phyloP scores from a whole-genome alignment of 306 rosid species.

The Malus sieversii region DNA sequence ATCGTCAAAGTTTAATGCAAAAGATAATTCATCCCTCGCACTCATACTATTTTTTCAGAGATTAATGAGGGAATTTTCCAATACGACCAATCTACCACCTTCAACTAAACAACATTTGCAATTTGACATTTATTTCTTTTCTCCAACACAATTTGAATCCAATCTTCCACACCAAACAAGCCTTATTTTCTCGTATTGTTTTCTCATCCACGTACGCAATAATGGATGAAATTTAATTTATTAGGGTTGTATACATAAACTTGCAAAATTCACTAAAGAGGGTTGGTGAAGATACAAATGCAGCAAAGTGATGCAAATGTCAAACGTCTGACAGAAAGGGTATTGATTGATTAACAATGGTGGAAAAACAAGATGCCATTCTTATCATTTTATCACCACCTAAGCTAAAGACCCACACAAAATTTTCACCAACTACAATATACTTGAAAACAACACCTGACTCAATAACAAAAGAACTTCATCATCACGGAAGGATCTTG shows the following conservation, averaged over 20 bases:
- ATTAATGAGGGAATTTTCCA: too few relatives aligned
- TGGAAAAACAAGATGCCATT: background rate
- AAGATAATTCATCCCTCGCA: too few relatives aligned
- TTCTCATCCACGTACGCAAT: background rate
- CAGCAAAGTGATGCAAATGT: background rate
- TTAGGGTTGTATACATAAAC: background rate
- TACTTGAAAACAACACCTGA: background rate
- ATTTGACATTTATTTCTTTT: too few relatives aligned
- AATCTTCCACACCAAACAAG: too few relatives aligned
- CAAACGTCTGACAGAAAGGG: background rate
- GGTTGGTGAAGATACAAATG: background rate
- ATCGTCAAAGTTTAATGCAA: too few relatives aligned
- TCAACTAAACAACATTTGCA: too few relatives aligned
- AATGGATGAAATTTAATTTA: background rate
- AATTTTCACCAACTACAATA: background rate
- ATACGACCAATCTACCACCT: too few relatives aligned
- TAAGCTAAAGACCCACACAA: background rate
- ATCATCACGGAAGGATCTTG: constrained; percentile 66
- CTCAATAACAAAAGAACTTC: background rate
- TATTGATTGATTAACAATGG: background rate
- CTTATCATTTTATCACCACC: background rate
- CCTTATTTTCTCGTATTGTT: background rate
- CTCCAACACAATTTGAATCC: background rate
- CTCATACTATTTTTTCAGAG: too few relatives aligned
- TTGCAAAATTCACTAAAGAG: background rate